phyloP scores from a whole-genome alignment of 31 red algal genomes.

The Odonthalia washingtoniensis region DNA sequence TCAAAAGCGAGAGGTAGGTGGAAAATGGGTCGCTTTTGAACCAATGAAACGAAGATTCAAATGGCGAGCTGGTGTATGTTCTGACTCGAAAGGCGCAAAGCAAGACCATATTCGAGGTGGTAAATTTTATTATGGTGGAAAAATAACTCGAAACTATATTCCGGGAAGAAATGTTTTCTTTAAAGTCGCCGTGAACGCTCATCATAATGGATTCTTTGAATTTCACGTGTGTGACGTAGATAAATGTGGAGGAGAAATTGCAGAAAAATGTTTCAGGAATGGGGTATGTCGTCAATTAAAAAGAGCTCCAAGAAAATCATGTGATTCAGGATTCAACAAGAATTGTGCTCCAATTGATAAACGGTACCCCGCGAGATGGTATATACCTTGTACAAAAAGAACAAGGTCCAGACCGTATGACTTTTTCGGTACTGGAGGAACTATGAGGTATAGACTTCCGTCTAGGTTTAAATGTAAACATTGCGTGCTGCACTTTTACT shows the following conservation, averaged over 20 bases:
- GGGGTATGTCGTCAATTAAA: slow-evolving; percentile 29
- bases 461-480: slow-evolving; percentile 57
- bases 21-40: slow-evolving; percentile 40
- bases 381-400: slow-evolving; percentile 38
- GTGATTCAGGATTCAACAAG: slow-evolving; percentile 46
- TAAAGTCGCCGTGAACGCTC: slow-evolving; percentile 25
- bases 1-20: slow-evolving; percentile 21
- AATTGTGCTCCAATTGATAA: slow-evolving; percentile 46
- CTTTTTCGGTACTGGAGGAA: slow-evolving; percentile 21
- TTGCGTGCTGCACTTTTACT: slow-evolving; percentile 79
- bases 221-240: slow-evolving; percentile 64
- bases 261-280: slow-evolving; percentile 37
- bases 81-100: slow-evolving; percentile 14
- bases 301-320: slow-evolving; percentile 23
- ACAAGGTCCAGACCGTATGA: slow-evolving; percentile 19
- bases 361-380: slow-evolving; percentile 38
- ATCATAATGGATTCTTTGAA: slow-evolving; percentile 59
- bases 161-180: slow-evolving; percentile 32
- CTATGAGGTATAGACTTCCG: slow-evolving; percentile 52
- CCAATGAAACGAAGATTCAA: slow-evolving; percentile 17
- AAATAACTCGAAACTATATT: slow-evolving; percentile 33
- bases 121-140: slow-evolving; percentile 35
- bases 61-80: slow-evolving; percentile 65
- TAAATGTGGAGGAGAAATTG: slow-evolving; percentile 68
- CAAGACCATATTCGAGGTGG: slow-evolving; percentile 62